These are phyloP conservation scores for Trichoderma simmonsii DNA, from an alignment of 2,329 filamentous ascomycete genomes.

Conservation along the genomic window DNA sequence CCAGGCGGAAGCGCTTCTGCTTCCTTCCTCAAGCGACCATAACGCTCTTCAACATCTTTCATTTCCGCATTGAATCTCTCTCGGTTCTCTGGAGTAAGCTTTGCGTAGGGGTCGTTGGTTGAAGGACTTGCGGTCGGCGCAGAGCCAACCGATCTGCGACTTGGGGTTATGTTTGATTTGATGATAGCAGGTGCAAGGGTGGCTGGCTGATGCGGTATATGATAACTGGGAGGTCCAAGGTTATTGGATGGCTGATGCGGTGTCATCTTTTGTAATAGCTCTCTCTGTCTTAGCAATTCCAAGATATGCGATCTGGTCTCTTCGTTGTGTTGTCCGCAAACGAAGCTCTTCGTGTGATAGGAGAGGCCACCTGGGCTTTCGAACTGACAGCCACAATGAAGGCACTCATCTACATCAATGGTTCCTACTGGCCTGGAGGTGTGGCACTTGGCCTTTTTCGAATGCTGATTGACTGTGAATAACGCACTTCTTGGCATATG, in stretches of 20 bases:
- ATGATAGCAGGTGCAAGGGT: neutral
- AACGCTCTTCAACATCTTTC: slow-evolving; percentile 33
- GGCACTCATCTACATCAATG: slow-evolving; percentile 38
- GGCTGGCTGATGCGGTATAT: neutral
- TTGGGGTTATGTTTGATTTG: neutral
- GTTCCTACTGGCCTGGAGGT: too few relatives aligned
- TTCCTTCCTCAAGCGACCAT: slow-evolving; percentile 38
- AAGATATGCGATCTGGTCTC: slow-evolving; percentile 7
- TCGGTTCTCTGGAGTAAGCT: slow-evolving; percentile 36
- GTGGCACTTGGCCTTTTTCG: slow-evolving; percentile 14
- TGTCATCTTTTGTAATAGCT: neutral
- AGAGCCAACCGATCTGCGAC: neutral
- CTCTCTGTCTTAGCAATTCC: neutral
- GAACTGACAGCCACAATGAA: slow-evolving; percentile 46
- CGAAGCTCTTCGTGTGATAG: slow-evolving; percentile 44
- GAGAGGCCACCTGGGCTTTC: slow-evolving; percentile 38
- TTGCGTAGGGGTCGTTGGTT: slow-evolving; percentile 42
- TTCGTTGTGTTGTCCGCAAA: slow-evolving; percentile 44
- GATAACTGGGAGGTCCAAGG: neutral
- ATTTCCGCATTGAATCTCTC: slow-evolving; percentile 30
- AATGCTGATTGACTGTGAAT: slow-evolving; percentile 3
- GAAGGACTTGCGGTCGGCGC: slow-evolving; percentile 20
- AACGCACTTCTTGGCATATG: neutral
- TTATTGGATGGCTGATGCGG: neutral
- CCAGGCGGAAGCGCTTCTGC: slow-evolving; percentile 38